Conservation (phyloP, 371 early-diverging fungal genomes). For the Saksenaea vasiformis region DNA sequence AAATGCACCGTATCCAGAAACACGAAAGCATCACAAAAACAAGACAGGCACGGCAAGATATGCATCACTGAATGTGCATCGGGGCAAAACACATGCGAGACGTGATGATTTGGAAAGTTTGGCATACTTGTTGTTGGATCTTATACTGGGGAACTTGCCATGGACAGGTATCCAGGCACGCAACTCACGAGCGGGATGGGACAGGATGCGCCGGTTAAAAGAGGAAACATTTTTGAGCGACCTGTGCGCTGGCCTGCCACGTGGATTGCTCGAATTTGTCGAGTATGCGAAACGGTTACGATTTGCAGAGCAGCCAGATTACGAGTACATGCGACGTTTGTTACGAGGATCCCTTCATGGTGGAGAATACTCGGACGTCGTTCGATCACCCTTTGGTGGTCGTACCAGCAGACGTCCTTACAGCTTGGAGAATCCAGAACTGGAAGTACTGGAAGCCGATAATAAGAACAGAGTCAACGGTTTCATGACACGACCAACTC, state of each 20-base stretch:
- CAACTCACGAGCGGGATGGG: constrained; percentile 61
- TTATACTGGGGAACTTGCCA: constrained; percentile 57
- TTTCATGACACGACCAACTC: not conserved
- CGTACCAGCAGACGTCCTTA: constrained; percentile 14
- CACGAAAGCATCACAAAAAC: constrained; percentile 42
- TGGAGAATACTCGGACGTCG: constrained; percentile 10
- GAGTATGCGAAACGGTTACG: constrained; percentile 80
- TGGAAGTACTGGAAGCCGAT: not conserved
- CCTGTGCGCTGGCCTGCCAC: constrained; percentile 56
- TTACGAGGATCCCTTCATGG: constrained; percentile 42
- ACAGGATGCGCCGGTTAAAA: constrained; percentile 57
- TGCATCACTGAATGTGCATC: constrained; percentile 63
- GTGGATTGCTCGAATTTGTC: constrained; percentile 58
- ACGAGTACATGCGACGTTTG: constrained; percentile 63
- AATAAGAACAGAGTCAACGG: not conserved
- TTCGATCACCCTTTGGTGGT: constrained; percentile 27
- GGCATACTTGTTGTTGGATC: constrained; percentile 61
- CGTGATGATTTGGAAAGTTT: constrained; percentile 68
- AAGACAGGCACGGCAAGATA: constrained; percentile 70
- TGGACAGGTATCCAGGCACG: constrained; percentile 67
- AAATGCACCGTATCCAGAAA: constrained; percentile 48
- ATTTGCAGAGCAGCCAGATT: constrained; percentile 94
- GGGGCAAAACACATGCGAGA: constrained; percentile 56
- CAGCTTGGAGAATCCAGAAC: not conserved
- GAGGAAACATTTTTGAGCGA: constrained; percentile 52